Evolutionary conservation across 2,329 filamentous ascomycete species (phyloP), one percentile per base, ranked within the genome.

Genomic region (Monosporascus sp.): DNA sequence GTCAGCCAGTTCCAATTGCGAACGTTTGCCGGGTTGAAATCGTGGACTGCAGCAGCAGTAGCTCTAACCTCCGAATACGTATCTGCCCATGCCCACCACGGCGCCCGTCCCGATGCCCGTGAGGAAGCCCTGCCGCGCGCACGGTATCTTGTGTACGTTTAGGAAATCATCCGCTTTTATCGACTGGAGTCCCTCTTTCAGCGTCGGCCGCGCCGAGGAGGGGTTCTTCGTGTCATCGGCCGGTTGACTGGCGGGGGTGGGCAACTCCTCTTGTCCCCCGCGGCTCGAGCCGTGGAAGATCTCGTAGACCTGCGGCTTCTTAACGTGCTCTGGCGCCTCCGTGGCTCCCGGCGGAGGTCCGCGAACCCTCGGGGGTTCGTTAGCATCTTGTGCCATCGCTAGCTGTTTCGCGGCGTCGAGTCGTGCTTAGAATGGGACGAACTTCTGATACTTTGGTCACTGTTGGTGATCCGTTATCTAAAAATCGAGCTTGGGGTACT

Each of bases 61-160:
- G 44, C 48, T 66, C 77, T 61, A 76, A 95, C 91, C 87, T 74
- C 88, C 85, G 60, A 91, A 72, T 22, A 97, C 77, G 63, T 86
- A 88, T 58, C 87, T 82, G 51, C 92, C 64, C 54, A 85, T 87
- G 51, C 92, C 93, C 35, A 90, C 72, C 4, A 81, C 87, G 58
- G 91, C 88, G 3, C 90, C 94, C 2, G 83, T 80, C 1, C 84
- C 88, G 63, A 99, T 95, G 24, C 91, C 94, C 1, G 88, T 85
- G 61, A 97, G 74, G 51, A 96, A 77, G 2, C 89, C 87, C 66
- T 96, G 87, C 56, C 92, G 80, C 20, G 90, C 88, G 70, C 94
- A 97, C 0, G 93, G 93, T 53, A 85, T 81, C 70, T 88, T 87
- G 69, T 92, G 86, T 51, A 95, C 76, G 45, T 84, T 82, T 45